These are phyloP conservation scores for Solanum pennellii DNA, from an alignment of 257 asterid species.

Conservation along the genomic window DNA sequence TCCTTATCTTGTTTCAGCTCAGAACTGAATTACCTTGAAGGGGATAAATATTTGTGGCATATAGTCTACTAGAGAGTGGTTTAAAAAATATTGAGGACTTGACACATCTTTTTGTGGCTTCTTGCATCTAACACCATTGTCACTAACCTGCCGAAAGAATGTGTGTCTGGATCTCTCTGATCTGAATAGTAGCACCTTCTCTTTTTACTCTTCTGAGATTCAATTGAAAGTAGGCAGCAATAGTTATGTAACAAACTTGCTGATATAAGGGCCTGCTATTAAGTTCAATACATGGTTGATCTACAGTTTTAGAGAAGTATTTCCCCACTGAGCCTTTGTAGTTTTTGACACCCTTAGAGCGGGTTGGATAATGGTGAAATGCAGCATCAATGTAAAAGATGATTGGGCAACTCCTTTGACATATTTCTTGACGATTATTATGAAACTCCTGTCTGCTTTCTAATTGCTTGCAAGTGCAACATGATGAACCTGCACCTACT, in stretches of 20 bases:
- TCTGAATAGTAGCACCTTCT: background rate
- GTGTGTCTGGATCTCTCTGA: background rate
- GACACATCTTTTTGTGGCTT: background rate
- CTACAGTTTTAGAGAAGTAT: background rate
- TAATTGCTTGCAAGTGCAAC: background rate
- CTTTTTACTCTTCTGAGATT: background rate
- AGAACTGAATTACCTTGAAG: background rate
- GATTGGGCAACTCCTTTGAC: background rate
- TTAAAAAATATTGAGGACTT: background rate
- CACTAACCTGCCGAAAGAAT: background rate
- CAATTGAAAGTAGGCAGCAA: background rate
- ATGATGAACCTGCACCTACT: background rate
- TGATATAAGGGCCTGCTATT: background rate
- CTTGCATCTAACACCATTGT: background rate
- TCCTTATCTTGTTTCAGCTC: background rate
- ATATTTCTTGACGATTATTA: background rate
- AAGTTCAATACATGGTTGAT: background rate
- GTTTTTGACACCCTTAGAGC: background rate
- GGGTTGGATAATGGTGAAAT: background rate
- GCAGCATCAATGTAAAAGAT: background rate
- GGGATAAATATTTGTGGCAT: background rate
- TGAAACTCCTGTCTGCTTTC: background rate
- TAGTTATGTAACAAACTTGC: background rate
- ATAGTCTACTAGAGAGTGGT: background rate
- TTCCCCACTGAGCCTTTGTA: background rate